Percentiles rank a stretch among this genome's conserved stretches.
These are phyloP conservation scores for Jamesozyma lodderae DNA, from an alignment of 805 yeast species.

Conservation along the genomic window DNA sequence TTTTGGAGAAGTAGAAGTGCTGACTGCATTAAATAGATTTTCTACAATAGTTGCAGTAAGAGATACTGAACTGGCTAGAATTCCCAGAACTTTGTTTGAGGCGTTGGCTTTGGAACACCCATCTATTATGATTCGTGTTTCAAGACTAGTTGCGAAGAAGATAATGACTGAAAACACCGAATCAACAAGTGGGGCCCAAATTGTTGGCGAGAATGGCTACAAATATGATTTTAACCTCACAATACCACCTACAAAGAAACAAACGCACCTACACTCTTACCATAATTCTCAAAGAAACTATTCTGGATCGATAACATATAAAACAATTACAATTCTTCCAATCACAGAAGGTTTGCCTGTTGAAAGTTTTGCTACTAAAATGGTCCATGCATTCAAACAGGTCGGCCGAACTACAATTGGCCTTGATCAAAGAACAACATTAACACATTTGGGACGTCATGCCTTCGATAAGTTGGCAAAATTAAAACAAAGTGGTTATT, in stretches of 20 bases:
- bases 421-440: conserved; percentile 73
- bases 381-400: conserved; percentile 60
- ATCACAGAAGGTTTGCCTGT: conserved; percentile 77
- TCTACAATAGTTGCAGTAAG: conserved; percentile 74
- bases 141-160: conserved; percentile 73
- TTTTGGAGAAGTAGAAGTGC: conserved; percentile 89
- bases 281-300: conserved; percentile 9
- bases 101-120: conserved; percentile 78
- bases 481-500: conserved; percentile 77
- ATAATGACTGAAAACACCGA: conserved; percentile 16
- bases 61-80: conserved; percentile 88
- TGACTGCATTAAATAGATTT: conserved; percentile 66
- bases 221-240: conserved; percentile 24
- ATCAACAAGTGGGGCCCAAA: conserved; percentile 8
- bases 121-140: conserved; percentile 79
- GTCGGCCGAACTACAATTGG: conserved; percentile 69
- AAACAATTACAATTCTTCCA: conserved; percentile 81
- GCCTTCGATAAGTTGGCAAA: conserved; percentile 87
- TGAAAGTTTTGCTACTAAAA: conserved; percentile 66
- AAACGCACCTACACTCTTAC: conserved; percentile 4
- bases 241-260: conserved; percentile 26
- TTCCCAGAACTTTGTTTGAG: conserved; percentile 85
- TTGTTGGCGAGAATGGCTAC: conserved; percentile 12
- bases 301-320: conserved; percentile 34
- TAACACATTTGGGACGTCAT: conserved; percentile 76